phyloP scores from a whole-genome alignment of 2,329 filamentous ascomycete species.

The Penicillium sp. region DNA sequence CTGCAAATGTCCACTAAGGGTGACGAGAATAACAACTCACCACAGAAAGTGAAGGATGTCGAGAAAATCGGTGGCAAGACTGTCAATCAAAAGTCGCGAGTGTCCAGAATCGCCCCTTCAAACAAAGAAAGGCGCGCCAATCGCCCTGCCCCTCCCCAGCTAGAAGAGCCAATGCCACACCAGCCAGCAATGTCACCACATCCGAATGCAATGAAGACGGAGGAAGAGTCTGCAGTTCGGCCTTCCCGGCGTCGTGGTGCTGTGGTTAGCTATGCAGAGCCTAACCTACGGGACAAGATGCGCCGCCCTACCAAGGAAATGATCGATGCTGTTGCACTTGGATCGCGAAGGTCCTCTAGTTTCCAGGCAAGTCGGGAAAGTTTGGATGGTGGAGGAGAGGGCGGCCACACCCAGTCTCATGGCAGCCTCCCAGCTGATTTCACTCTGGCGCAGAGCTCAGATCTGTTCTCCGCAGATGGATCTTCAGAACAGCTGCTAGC shows the following conservation, averaged over 20 bases:
- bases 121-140: conserved; percentile 15
- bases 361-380: conserved; percentile 45
- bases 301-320: conserved; percentile 73
- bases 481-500: conserved; percentile 19
- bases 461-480: conserved; percentile 13
- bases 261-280: conserved; percentile 76
- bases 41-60: conserved; percentile 13
- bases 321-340: conserved; percentile 65
- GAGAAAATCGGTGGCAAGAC: conserved; percentile 8
- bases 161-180: conserved; percentile 1
- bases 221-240: conserved; percentile 37
- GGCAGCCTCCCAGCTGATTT: conserved; percentile 11
- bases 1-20: not conserved
- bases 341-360: conserved; percentile 46
- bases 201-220: conserved; percentile 9
- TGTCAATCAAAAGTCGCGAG: conserved; percentile 11
- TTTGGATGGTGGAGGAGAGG: conserved; percentile 28
- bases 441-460: conserved; percentile 16
- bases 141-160: conserved; percentile 7
- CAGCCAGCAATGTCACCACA: not conserved
- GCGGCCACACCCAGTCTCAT: not conserved
- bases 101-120: conserved; percentile 1
- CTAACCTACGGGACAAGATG: conserved; percentile 80
- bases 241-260: conserved; percentile 65
- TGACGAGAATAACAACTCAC: conserved; percentile 18